Percentiles rank a stretch among this genome's conserved stretches.
These are phyloP conservation scores for Mycena olivaceomarginata DNA, from an alignment of 768 basidiomycete genomes.

Conservation along the genomic window DNA sequence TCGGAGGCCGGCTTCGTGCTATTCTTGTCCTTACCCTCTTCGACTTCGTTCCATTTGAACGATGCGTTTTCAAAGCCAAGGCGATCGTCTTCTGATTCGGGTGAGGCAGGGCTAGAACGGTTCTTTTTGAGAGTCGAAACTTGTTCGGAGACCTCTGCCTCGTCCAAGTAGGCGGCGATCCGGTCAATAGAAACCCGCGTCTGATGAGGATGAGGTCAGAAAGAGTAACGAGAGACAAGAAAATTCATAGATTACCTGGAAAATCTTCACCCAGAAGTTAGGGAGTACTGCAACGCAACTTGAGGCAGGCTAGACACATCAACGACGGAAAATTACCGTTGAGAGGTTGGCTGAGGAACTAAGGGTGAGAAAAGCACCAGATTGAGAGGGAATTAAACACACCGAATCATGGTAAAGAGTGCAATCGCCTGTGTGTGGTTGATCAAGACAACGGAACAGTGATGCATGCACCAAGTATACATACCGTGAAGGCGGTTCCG, in stretches of 20 bases:
- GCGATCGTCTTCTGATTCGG: slow-evolving; percentile 60
- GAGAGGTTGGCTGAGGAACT: slow-evolving; percentile 34
- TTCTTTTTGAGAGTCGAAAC: slow-evolving; percentile 79
- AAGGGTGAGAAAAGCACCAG: slow-evolving; percentile 2
- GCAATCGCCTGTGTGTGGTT: slow-evolving; percentile 75
- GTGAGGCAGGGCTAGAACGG: slow-evolving; percentile 43
- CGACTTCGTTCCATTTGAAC: slow-evolving; percentile 79
- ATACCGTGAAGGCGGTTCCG: slow-evolving; percentile 88
- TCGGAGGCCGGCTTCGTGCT: slow-evolving; percentile 25
- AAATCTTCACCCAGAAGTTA: slow-evolving; percentile 84
- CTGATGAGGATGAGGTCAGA: slow-evolving; percentile 50
- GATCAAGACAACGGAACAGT: background rate
- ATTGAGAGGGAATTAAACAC: slow-evolving; percentile 45
- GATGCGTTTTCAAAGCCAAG: slow-evolving; percentile 77
- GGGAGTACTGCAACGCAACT: slow-evolving; percentile 71
- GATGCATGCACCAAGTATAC: slow-evolving; percentile 42
- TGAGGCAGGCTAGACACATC: background rate
- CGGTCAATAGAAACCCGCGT: slow-evolving; percentile 81
- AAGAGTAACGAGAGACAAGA: background rate
- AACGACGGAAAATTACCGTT: slow-evolving; percentile 14
- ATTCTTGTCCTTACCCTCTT: slow-evolving; percentile 45
- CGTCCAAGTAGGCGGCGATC: slow-evolving; percentile 80
- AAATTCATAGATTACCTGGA: slow-evolving; percentile 66
- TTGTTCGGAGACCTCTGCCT: slow-evolving; percentile 82
- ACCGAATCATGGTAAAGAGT: slow-evolving; percentile 90